Base-by-base conservation (phyloP, 2,329 filamentous ascomycete species). In the Cytospora paraplurivora region DNA sequence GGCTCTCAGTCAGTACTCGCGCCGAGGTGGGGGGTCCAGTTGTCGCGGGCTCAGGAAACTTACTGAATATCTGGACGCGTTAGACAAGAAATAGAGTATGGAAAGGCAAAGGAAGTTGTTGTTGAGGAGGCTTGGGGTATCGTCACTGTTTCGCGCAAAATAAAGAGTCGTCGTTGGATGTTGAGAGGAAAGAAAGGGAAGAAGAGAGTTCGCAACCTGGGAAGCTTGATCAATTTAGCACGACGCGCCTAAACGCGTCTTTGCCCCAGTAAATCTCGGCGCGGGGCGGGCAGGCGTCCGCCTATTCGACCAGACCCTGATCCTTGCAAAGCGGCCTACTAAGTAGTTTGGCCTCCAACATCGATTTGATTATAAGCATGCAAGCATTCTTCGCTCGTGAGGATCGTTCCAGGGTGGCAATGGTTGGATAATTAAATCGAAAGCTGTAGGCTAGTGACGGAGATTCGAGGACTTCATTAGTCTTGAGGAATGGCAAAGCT, bases 1-100 rank as follows among this genome's bases (percentile, higher is more conserved):
- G 61, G 60, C 62, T 50, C 34, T 69, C 59, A 69, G 62, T n/a
- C 84, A 87, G 71, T 44, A 66, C 59, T 68, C 66, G 62, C 66
- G 67, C 67, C 62, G 56, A 60, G 61, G 37, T 27, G 37, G 44
- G 41, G 33, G 38, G 34, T 59, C 54, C 53, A 35, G 58, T 37
- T 17, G 56, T 62, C 34, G 51, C 57, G 44, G 41, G 17, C 47
- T 1, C 33, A 33, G 41, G 27, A n/a, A n/a, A 62, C 67, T 63
- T 64, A 68, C 67, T 69, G 68, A 68, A 67, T 57, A 51, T 66
- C 52, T 62, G 51, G 58, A 63, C 55, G 62, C 53, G n/a, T 55
- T 56, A 33, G 41, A 53, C 7, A n/a, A 49, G 59, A 19, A 57
- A 38, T 13, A 57, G 15, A 10, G 35, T 41, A 41, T 44, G 38